phyloP scores from a whole-genome alignment of 108 stramenopile species.

The Bacterosira constricta region DNA sequence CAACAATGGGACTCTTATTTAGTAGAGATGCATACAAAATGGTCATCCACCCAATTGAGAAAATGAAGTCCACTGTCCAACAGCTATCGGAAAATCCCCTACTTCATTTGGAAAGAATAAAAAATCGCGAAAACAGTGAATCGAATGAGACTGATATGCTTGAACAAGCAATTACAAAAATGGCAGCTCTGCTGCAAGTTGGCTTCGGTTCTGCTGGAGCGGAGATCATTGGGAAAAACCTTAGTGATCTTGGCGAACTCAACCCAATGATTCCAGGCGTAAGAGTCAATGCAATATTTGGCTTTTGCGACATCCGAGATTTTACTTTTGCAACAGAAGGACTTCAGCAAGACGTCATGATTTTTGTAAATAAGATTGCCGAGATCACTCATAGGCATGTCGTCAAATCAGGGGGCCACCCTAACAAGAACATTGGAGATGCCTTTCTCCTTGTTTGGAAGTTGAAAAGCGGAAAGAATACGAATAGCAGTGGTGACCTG shows the following conservation, averaged over 20 bases:
- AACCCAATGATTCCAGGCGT: conserved; percentile 73
- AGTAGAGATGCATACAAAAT: conserved; percentile 65
- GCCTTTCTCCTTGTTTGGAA: conserved; percentile 79
- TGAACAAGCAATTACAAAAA: conserved; percentile 69
- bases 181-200: conserved; percentile 62
- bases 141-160: conserved; percentile 69
- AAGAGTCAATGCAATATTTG: conserved; percentile 63
- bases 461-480: conserved; percentile 45
- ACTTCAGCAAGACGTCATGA: conserved; percentile 66
- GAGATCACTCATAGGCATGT: conserved; percentile 65
- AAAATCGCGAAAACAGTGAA: conserved; percentile 39
- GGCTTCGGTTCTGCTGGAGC: conserved; percentile 82
- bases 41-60: conserved; percentile 70
- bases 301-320: conserved; percentile 72
- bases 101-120: conserved; percentile 49
- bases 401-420: conserved; percentile 52
- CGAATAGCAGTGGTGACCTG: conserved; percentile 45
- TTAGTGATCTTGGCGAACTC: conserved; percentile 51
- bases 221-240: conserved; percentile 69
- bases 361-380: conserved; percentile 76
- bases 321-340: conserved; percentile 64
- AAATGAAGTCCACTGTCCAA: conserved; percentile 47
- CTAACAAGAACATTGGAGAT: conserved; percentile 83
- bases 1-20: conserved; percentile 53
- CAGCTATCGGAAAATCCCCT: conserved; percentile 64